Base-by-base conservation (phyloP, 2,329 filamentous ascomycete genomes). In the Pseudogymnoascus sp. region DNA sequence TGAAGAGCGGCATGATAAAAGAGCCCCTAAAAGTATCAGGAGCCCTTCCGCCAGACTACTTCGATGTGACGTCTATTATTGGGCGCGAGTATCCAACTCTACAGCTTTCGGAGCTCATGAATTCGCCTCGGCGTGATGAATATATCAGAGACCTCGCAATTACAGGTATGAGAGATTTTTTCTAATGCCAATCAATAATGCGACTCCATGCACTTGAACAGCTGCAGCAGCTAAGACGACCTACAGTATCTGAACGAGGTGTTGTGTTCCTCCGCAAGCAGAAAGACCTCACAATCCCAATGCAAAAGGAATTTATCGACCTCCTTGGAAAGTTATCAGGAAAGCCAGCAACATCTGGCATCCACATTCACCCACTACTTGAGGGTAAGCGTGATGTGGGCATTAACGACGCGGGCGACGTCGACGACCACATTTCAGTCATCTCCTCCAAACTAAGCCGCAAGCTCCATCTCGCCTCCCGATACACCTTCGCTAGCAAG, bases 191-290 rank as follows among this genome's bases (percentile, higher is more conserved):
- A 17, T 5, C 13, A 26, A 58, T 7, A 37, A 40, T 62, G 57
- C 47, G 26, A 58, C 41, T 57, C 13, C 33, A 7, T 17, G 5
- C n/a, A 54, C 2, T 50, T 15, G 8, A 50, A 0, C 4, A 50
- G 15, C 9, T 9, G 7, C 47, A 2, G 47, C 31, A 36, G 11
- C 37, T 60, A 17, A 60, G 21, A 24, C 15, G 9, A 29, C 13
- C n/a, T 47, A 2, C 11, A 60, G 59, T 60, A 5, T 60, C 59
- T 33, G 59, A 60, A 35, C 15, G 29, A 44, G 81, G 82, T 3
- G 81, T 84, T 0, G 81, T 84, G 1, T 82, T 84, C 70, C 83
- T 84, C 74, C 76, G 81, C 11, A 72, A 78, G 57, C 82, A 84
- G 68, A 74, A 79, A 61, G 78, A 81, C 65, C 76, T 84, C 26